Evolutionary conservation across 2,329 filamentous ascomycete species (phyloP), one percentile per base, ranked within the genome.

Genomic region (Blastomyces emzantsi): DNA sequence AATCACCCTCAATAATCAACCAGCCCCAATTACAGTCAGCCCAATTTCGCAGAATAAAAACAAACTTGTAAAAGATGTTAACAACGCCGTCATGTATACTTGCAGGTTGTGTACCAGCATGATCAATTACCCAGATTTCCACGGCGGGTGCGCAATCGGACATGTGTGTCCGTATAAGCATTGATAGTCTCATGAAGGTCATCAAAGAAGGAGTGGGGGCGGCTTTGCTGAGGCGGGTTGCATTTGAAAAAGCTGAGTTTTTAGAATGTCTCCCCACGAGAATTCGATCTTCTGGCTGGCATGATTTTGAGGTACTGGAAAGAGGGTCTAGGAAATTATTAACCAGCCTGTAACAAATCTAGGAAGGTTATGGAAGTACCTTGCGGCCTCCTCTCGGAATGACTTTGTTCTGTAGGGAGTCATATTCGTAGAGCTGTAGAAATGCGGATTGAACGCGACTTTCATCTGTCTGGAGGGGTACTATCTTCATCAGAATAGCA

Each of bases 21-120:
- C n/a, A n/a, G n/a, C n/a, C n/a, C n/a, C n/a, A n/a, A n/a, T n/a
- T n/a, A n/a, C n/a, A n/a, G n/a, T n/a, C n/a, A n/a, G 52, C 28
- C 28, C 28, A 36, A 55, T 55, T 55, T 55, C 52, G 28, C 52
- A 55, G 52, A 17, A 55, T 55, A 55, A 36, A 33, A 55, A 36
- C 15, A 36, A 55, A 55, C 25, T 33, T 17, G 17, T 33, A 33
- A 55, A 33, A 55, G 19, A 25, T 55, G 28, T 55, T 17, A 55
- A 55, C 52, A 55, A 55, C 25, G 19, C 15, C 6, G 28, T 55
- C 52, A 55, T 49, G 45, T 55, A 55, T 55, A 55, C 30, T 55
- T 22, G 13, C 51, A 55, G 52, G 28, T 33, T 55, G 52, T 55
- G 28, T 55, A 55, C 15, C 52, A 55, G 28, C 25, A 55, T 55